Evolutionary conservation across 495 filamentous ascomycete species (phyloP).

Genomic region (Bacidia gigantensis): DNA sequence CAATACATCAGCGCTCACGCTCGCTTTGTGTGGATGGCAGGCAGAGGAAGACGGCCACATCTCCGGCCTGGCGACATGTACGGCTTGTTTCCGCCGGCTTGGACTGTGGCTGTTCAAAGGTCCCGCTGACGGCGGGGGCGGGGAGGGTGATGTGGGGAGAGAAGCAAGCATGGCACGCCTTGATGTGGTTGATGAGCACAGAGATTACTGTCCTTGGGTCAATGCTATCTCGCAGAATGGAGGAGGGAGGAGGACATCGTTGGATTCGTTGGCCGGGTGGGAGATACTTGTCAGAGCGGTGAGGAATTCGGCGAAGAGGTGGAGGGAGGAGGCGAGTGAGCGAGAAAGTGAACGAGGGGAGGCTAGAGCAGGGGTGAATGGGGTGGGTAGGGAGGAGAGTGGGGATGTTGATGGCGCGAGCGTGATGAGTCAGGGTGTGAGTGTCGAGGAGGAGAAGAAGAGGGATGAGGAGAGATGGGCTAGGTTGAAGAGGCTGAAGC

Average conservation of each 20-base stretch:
- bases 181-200: slow-evolving; percentile 54
- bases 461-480: slow-evolving; percentile 40
- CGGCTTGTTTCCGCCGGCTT: slow-evolving; percentile 73
- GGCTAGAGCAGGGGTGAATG: neutral
- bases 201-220: slow-evolving; percentile 75
- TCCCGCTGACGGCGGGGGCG: slow-evolving; percentile 36
- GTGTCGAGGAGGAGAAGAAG: slow-evolving; percentile 23
- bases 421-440: slow-evolving; percentile 18
- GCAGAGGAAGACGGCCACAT: slow-evolving; percentile 48
- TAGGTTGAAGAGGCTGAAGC: slow-evolving; percentile 35
- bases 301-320: slow-evolving; percentile 18
- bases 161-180: slow-evolving; percentile 48
- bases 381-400: neutral
- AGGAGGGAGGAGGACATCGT: slow-evolving; percentile 7
- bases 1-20: slow-evolving; percentile 41
- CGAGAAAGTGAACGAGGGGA: neutral
- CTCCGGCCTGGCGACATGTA: slow-evolving; percentile 60
- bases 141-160: slow-evolving; percentile 27
- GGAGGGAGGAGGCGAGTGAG: neutral
- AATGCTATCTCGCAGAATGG: slow-evolving; percentile 45
- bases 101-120: slow-evolving; percentile 89
- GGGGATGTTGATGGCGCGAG: slow-evolving; percentile 6
- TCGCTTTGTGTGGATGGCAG: slow-evolving; percentile 82
- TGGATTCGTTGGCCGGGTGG: slow-evolving; percentile 32
- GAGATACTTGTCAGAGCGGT: slow-evolving; percentile 29